Base-by-base conservation (phyloP, 306 rosid species). In the Vigna nakashimae region DNA sequence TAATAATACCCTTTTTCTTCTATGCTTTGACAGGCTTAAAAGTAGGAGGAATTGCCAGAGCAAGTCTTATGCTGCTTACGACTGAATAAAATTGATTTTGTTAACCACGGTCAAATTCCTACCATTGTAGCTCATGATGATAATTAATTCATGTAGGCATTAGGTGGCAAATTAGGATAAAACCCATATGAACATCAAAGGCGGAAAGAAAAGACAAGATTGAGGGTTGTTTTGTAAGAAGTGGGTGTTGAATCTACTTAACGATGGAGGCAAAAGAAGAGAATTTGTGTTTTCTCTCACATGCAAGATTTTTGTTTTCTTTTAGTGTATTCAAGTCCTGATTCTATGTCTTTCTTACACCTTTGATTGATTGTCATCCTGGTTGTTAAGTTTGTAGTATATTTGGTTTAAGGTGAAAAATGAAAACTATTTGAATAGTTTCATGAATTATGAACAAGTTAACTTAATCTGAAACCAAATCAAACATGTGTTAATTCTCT, bases 11-110 rank as follows among this genome's bases (percentile, higher is more conserved):
- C 45, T 7, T 32, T 3, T 12, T 59, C 52, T 43, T 49, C 15
- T 62, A 30, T 76, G 46, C 13, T 70, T 63, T 60, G 18, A 18
- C 84, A 94, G 97, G 97, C 98, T 82, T 97, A 92, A 80, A 94
- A 94, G 56, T 86, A 75, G 73, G 97, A 94, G 84, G 97, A 94
- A 82, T 71, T 94, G 74, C 98, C 98, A 0, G 98, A 94, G 78
- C 79, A 92, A 86, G 96, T 90, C 9, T 66, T 94, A 65, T 92
- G 98, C 80, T 94, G 97, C 66, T 55, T 90, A 82, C 80, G 97
- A 1, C 78, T 94, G 92, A 92, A 94, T 30, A 92, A 89, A 86
- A 70, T 92, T 59, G 97, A 92, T 69, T 88, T 94, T 46, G 91
- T 85, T 34, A 90, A 94, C 85, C 84, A 71, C 38, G 94, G 98